These are phyloP conservation scores for Diospyros kaki DNA, from an alignment of 148 eudicot genomes.

Conservation along the genomic window DNA sequence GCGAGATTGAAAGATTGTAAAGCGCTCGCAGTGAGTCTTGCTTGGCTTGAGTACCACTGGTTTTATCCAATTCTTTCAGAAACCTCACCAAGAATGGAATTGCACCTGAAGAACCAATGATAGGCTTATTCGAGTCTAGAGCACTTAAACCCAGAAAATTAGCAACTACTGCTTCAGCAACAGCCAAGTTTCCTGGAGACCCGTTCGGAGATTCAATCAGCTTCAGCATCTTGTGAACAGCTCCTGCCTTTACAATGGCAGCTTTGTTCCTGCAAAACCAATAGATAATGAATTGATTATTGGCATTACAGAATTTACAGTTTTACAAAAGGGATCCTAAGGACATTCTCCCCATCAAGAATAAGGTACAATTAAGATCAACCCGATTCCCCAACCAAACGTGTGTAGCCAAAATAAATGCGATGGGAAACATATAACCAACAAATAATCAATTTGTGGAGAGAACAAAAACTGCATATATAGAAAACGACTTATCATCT, in stretches of 20 bases:
- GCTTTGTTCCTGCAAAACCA: slow-evolving; percentile 59
- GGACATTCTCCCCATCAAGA: no score
- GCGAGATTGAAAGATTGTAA: slow-evolving; percentile 61
- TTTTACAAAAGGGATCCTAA: not conserved
- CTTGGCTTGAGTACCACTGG: slow-evolving; percentile 43
- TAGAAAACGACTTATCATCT: slow-evolving; percentile 5
- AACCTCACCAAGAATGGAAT: slow-evolving; percentile 52
- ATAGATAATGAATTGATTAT: not conserved
- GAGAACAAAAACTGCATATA: not conserved
- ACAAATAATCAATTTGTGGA: not conserved
- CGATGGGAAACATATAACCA: not conserved
- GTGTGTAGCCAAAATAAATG: not conserved
- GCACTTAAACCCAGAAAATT: slow-evolving; percentile 86
- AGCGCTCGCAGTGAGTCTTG: slow-evolving; percentile 75
- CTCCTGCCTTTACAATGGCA: slow-evolving; percentile 84
- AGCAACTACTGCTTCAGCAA: slow-evolving; percentile 70
- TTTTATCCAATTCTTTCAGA: slow-evolving; percentile 31
- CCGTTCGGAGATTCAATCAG: slow-evolving; percentile 47
- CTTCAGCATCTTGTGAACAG: slow-evolving; percentile 78
- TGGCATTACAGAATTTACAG: not conserved
- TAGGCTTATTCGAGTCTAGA: slow-evolving; percentile 61
- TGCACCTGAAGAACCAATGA: slow-evolving; percentile 74
- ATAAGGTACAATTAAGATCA: no score
- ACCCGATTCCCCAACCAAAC: no score
- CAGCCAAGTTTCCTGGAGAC: slow-evolving; percentile 16